Evolutionary conservation across 176 grass and related monocot genomes (phyloP).

Genomic region (barley (Hordeum vulgare)): MorexV3_pseudomolecules_assembly NC_058520.1:516961146-516961645

Average conservation of each 20-base stretch:
- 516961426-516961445: background rate
- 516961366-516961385: background rate
- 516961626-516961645: background rate
- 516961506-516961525: background rate
- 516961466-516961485: background rate
- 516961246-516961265: conserved; percentile 17
- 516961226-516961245: conserved; percentile 1
- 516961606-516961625: background rate
- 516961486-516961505: background rate
- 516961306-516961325: conserved; percentile 25
- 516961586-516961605: background rate
- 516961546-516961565: background rate
- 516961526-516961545: background rate
- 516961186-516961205: conserved; percentile 47
- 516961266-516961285: background rate
- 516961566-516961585: conserved; percentile 2
- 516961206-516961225: conserved; percentile 34
- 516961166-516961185: conserved; percentile 26
- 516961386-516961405: background rate
- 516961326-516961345: conserved; percentile 17
- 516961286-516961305: conserved; percentile 9
- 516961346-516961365: background rate
- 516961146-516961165: background rate
- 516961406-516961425: background rate
- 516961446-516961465: background rate